Evolutionary conservation across 352 stramenopile species (phyloP), one percentile per base, ranked within the genome.

Genomic region (Blastocystis sp.): DNA sequence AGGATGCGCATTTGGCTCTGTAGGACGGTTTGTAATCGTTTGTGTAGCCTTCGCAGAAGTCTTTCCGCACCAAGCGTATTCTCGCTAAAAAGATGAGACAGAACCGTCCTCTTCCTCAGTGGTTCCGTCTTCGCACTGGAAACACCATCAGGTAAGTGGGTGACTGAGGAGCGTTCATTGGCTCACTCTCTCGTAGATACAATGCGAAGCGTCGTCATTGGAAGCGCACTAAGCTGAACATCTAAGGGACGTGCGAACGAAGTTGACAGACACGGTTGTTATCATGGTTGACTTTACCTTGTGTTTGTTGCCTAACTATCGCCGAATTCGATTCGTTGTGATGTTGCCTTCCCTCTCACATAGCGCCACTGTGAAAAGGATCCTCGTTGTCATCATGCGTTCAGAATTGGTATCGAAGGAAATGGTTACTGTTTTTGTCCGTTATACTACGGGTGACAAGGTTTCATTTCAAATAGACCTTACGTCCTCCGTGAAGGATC

Each of bases 131-230:
- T 76, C 93, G 95, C 88, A 99, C 97, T 87, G 96, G 96, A 91
- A 99, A 99, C 91, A 98, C 91, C 65, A 98, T 99, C 91, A 93
- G 96, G 91, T 93, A 85, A 18, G 36, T 51, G 4, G 36, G 3
- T 51, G 9, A 59, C 48, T 9, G 40, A 7, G 29, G 18, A 6
- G 1, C 2, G 9, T 40, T 36, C 21, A 16, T 44, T n/a, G 1
- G 46, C 63, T 85, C 14, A 76, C 34, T 44, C 24, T 40, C 21
- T 21, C 24, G 18, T 87, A 97, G 94, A 89, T 99, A 98, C 94
- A 99, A 99, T 91, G 92, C 93, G 78, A 99, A 99, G 93, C 93
- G 97, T 90, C 93, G 97, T 89, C 96, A 99, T 93, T 99, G 97
- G 97, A 94, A 96, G 88, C 94, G 97, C 90, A 99, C 97, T 89